phyloP scores from a whole-genome alignment of 148 eudicot genomes.

The Camellia granthamiana region DNA sequence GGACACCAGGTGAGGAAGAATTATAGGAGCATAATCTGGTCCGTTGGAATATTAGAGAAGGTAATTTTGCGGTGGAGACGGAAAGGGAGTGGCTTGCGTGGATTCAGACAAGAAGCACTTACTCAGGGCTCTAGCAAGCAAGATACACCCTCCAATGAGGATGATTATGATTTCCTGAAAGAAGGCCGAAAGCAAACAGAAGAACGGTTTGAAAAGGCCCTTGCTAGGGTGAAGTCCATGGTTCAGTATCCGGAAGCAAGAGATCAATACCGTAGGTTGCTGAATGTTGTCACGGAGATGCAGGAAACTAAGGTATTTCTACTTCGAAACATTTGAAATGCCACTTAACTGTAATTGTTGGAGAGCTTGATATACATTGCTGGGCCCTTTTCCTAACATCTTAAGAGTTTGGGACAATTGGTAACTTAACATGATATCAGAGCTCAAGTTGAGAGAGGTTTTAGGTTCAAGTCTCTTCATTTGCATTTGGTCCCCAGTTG shows the following conservation, averaged over 20 bases:
- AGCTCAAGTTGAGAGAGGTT: too few species aligned
- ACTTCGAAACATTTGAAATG: background rate
- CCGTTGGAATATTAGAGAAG: slow-evolving; percentile 83
- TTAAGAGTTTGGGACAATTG: too few species aligned
- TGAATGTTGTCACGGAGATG: slow-evolving; percentile 70
- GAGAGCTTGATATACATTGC: too few species aligned
- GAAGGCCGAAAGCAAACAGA: slow-evolving; percentile 82
- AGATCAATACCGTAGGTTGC: slow-evolving; percentile 78
- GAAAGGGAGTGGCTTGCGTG: slow-evolving; percentile 66
- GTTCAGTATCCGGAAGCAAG: slow-evolving; percentile 85
- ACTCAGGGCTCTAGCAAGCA: slow-evolving; percentile 33
- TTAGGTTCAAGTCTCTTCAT: too few species aligned
- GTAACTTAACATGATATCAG: too few species aligned
- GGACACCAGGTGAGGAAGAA: slow-evolving; percentile 87
- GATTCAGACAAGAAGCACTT: slow-evolving; percentile 52
- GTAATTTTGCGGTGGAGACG: slow-evolving; percentile 84
- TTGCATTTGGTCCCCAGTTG: too few species aligned
- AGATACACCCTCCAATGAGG: slow-evolving; percentile 42
- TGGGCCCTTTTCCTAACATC: too few species aligned
- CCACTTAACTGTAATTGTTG: too few species aligned
- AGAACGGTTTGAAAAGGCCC: slow-evolving; percentile 70
- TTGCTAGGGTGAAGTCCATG: slow-evolving; percentile 87
- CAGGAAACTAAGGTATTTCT: slow-evolving; percentile 55
- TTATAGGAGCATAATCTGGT: slow-evolving; percentile 74
- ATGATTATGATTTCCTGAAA: slow-evolving; percentile 80